A percentile compares a stretch with the other conserved stretches of the same genome.
Evolutionary conservation across 805 yeast genomes (phyloP).

Genomic region (Teunomyces atbi): DNA sequence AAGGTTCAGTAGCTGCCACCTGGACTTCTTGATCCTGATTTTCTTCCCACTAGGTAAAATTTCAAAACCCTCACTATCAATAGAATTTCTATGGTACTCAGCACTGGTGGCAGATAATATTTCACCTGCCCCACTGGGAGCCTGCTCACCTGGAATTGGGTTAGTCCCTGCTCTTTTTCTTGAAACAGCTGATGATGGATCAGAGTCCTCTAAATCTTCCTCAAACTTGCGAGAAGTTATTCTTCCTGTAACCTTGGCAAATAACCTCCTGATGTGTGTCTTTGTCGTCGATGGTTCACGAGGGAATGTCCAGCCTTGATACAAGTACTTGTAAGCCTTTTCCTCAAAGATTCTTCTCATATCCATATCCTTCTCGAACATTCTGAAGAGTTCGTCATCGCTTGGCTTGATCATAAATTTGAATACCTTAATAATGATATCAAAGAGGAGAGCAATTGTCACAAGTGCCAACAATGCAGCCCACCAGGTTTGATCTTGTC

Average conservation of each 20-base stretch:
- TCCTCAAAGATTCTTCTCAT: slow-evolving; percentile 70
- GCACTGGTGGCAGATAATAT: slow-evolving; percentile 17
- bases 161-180: slow-evolving; percentile 51
- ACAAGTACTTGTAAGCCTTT: slow-evolving; percentile 67
- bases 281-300: slow-evolving; percentile 39
- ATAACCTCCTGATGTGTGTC: slow-evolving; percentile 8
- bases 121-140: slow-evolving; percentile 45
- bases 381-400: slow-evolving; percentile 78
- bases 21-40: slow-evolving; percentile 23
- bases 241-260: slow-evolving; percentile 19
- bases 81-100: slow-evolving; percentile 30
- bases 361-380: slow-evolving; percentile 66
- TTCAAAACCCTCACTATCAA: slow-evolving; percentile 42
- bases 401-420: slow-evolving; percentile 58
- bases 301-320: slow-evolving; percentile 75
- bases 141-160: slow-evolving; percentile 46
- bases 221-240: slow-evolving; percentile 8
- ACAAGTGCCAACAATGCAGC: slow-evolving; percentile 59
- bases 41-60: slow-evolving; percentile 74
- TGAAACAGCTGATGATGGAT: slow-evolving; percentile 29
- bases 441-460: slow-evolving; percentile 62
- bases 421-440: slow-evolving; percentile 58
- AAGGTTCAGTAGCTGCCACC: slow-evolving; percentile 35
- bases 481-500: slow-evolving; percentile 86
- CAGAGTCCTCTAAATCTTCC: slow-evolving; percentile 8